phyloP scores from a whole-genome alignment of 495 filamentous ascomycete species.

The Hypoxylon crocopeplum region DNA sequence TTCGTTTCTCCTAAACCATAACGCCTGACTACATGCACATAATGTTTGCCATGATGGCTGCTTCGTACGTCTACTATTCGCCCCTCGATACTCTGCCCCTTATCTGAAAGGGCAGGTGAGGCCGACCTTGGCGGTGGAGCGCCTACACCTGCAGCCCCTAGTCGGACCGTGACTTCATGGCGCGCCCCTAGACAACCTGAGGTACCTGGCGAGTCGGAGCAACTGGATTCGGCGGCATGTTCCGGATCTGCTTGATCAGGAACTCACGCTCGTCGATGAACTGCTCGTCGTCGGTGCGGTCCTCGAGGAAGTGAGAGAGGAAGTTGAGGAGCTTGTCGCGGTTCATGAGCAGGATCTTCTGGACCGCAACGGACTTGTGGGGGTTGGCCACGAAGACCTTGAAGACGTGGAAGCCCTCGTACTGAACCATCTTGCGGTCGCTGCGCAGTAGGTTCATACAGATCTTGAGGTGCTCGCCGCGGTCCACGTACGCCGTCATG shows the following conservation, averaged over 20 bases:
- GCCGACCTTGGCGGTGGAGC: too few species aligned
- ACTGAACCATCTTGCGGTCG: slow-evolving; percentile 98
- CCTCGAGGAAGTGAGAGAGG: slow-evolving; percentile 88
- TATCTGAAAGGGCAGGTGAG: too few species aligned
- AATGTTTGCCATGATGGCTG: slow-evolving; percentile 37
- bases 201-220: slow-evolving; percentile 49
- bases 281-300: slow-evolving; percentile 96
- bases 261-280: slow-evolving; percentile 98
- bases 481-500: slow-evolving; percentile 96
- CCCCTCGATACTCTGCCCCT: not conserved
- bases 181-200: slow-evolving; percentile 21
- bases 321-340: slow-evolving; percentile 88
- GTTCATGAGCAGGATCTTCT: slow-evolving; percentile 95
- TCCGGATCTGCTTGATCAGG: slow-evolving; percentile 90
- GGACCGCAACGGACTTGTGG: slow-evolving; percentile 91
- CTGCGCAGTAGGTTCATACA: slow-evolving; percentile 96
- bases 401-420: slow-evolving; percentile 99
- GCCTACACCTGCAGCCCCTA: not conserved
- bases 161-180: not conserved
- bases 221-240: slow-evolving; percentile 72
- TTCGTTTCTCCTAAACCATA: slow-evolving; percentile 29
- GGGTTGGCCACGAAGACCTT: slow-evolving; percentile 99
- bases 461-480: slow-evolving; percentile 93
- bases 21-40: slow-evolving; percentile 46
- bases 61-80: slow-evolving; percentile 30